Evolutionary conservation across 352 stramenopile species (phyloP).

Genomic region (Phytophthora hibernalis): DNA sequence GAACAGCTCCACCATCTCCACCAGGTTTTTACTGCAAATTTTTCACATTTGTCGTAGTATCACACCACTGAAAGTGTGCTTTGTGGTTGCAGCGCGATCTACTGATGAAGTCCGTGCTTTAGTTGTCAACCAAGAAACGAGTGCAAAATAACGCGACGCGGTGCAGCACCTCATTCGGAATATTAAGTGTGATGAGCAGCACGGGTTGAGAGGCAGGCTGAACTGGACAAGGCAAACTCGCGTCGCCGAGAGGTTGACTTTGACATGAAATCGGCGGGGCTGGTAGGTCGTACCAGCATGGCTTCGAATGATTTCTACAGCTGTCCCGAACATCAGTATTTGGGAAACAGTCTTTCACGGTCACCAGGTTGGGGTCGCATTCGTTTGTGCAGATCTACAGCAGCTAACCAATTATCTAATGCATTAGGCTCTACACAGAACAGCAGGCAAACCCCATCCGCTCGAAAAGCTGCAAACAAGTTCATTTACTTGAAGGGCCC

Average conservation of each 20-base stretch:
- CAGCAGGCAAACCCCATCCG: not conserved
- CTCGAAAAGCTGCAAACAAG: slow-evolving; percentile 20
- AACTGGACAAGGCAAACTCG: slow-evolving; percentile 41
- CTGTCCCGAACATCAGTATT: too few species aligned
- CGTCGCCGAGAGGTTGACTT: slow-evolving; percentile 23
- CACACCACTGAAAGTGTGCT: too few species aligned
- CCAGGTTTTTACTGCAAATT: too few species aligned
- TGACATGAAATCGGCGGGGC: not conserved
- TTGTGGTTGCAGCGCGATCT: too few species aligned
- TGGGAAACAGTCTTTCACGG: too few species aligned
- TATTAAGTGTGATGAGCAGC: slow-evolving; percentile 42
- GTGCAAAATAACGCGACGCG: slow-evolving; percentile 15
- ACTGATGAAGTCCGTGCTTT: not conserved
- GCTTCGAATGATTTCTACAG: too few species aligned
- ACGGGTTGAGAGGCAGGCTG: slow-evolving; percentile 41
- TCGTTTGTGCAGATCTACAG: too few species aligned
- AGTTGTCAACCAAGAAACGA: slow-evolving; percentile 18
- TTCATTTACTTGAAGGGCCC: slow-evolving; percentile 3
- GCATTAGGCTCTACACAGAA: not conserved
- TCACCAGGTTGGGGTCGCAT: too few species aligned
- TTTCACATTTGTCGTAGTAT: too few species aligned
- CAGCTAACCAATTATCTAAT: too few species aligned
- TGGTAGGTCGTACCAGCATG: too few species aligned
- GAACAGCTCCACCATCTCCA: too few species aligned
- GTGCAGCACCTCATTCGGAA: slow-evolving; percentile 31